phyloP scores from a whole-genome alignment of 1,284 basidiomycete genomes.

The Tilletia horrida region DNA sequence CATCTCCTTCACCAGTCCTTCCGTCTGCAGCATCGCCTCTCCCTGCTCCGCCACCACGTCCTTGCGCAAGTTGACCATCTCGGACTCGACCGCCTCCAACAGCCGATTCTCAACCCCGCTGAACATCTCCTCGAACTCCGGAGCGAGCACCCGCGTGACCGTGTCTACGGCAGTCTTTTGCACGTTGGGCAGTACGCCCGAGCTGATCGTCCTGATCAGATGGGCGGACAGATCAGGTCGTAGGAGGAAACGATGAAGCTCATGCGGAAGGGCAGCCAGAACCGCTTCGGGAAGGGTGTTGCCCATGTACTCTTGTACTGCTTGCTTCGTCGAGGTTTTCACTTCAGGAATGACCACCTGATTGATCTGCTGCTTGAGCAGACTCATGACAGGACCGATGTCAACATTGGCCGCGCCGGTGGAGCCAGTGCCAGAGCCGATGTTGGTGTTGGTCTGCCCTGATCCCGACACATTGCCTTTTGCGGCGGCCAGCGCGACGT shows the following conservation, averaged over 20 bases:
- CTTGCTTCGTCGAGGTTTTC: background rate
- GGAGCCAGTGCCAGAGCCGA: background rate
- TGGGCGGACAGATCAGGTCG: constrained; percentile 30
- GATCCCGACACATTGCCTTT: background rate
- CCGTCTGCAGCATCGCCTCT: constrained; percentile 25
- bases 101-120: constrained; percentile 24
- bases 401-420: background rate
- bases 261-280: constrained; percentile 8
- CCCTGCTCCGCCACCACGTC: constrained; percentile 30
- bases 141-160: constrained; percentile 33
- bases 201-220: constrained; percentile 30
- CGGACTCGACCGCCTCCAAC: constrained; percentile 27
- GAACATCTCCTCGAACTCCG: constrained; percentile 37
- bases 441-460: background rate
- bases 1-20: constrained; percentile 17
- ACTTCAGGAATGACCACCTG: constrained; percentile 6
- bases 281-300: constrained; percentile 3
- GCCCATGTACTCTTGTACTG: constrained; percentile 5
- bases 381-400: constrained; percentile 3
- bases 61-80: constrained; percentile 35
- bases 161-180: constrained; percentile 37
- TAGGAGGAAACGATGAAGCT: constrained; percentile 31
- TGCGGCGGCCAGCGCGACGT: background rate
- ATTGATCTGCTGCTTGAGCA: constrained; percentile 1
- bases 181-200: constrained; percentile 33